Evolutionary conservation across 139 green algal genomes (phyloP).

Genomic region (Trebouxia sp.): DNA sequence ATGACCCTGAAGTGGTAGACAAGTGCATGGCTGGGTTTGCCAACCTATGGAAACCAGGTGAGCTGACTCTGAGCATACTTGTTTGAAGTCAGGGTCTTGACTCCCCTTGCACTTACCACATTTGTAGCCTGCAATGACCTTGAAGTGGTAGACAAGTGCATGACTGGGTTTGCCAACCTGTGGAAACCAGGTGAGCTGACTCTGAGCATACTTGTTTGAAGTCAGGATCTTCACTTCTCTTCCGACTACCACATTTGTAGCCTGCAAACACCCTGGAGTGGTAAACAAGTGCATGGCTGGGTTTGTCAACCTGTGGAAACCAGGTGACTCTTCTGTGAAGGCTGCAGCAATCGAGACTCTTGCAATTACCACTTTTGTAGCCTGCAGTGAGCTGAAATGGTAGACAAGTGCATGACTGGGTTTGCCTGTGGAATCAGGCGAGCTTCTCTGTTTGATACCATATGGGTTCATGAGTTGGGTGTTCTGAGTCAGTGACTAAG

Average conservation of each 20-base stretch:
- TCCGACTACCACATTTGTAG: conserved; percentile 58
- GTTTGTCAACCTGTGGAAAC: neutral
- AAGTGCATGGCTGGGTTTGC: neutral
- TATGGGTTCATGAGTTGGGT: too few species aligned
- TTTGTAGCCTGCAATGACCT: conserved; percentile 63
- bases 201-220: too few species aligned
- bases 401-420: neutral
- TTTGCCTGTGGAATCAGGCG: neutral
- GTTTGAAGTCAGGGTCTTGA: too few species aligned
- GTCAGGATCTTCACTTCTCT: too few species aligned
- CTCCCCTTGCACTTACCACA: conserved; percentile 53
- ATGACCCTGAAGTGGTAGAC: conserved; percentile 49
- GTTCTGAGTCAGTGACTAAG: too few species aligned
- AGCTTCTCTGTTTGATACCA: too few species aligned
- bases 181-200: conserved; percentile 31
- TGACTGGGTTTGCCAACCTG: neutral
- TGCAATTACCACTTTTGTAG: too few species aligned
- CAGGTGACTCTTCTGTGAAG: too few species aligned
- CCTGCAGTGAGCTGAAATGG: too few species aligned
- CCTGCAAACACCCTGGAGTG: conserved; percentile 46
- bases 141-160: conserved; percentile 29
- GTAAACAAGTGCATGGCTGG: neutral
- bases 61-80: conserved; percentile 55
- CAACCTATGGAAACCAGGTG: neutral
- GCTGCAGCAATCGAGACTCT: too few species aligned